phyloP scores from a whole-genome alignment of 306 rosid genomes.

The Parietaria judaica region DNA sequence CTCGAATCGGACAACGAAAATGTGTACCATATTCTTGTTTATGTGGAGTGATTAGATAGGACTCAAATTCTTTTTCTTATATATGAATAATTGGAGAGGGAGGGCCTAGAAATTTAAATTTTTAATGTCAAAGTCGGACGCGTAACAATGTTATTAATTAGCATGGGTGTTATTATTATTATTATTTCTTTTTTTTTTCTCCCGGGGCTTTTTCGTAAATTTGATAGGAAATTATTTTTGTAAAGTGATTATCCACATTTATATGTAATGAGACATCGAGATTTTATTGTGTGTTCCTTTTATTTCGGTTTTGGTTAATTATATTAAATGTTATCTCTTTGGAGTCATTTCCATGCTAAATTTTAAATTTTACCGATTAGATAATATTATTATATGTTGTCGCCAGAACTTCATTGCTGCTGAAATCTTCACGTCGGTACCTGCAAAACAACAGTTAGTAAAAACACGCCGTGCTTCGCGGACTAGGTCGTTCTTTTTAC shows the following conservation, averaged over 20 bases:
- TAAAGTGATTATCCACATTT: conserved; percentile 37
- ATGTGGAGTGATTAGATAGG: conserved; percentile 71
- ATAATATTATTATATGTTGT: no score
- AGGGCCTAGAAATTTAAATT: conserved; percentile 42
- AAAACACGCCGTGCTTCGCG: no score
- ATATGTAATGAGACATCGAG: conserved; percentile 30
- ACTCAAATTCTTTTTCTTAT: conserved; percentile 76
- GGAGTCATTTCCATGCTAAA: no score
- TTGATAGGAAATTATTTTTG: conserved; percentile 45
- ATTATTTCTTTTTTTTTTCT: conserved; percentile 15
- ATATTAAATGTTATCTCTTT: no score
- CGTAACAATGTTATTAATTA: conserved; percentile 28
- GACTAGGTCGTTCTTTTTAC: no score
- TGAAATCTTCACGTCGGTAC: no score
- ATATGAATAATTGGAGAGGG: conserved; percentile 33
- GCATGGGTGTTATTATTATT: neutral
- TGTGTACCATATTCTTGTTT: conserved; percentile 69
- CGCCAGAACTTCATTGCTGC: no score
- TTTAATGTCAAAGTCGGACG: conserved; percentile 40
- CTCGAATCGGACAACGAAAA: conserved; percentile 16
- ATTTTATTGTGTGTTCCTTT: conserved; percentile 12
- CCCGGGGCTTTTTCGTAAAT: conserved; percentile 12
- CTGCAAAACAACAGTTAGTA: no score
- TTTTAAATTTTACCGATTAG: no score
- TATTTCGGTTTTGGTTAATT: neutral